Base-by-base conservation (phyloP, 306 rosid genomes). In the Alnus glutinosa region DNA sequence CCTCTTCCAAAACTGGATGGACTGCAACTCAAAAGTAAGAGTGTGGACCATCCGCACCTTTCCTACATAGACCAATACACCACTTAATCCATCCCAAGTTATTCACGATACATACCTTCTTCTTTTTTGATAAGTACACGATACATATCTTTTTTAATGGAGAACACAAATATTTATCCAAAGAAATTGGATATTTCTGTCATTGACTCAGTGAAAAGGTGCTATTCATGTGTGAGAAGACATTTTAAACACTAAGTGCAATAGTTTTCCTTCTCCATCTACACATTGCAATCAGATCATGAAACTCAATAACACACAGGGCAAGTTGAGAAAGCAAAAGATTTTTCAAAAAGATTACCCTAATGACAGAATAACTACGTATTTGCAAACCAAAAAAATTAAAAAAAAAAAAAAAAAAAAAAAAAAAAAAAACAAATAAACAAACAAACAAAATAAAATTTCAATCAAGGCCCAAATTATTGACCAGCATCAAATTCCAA, bases 51-150 rank as follows among this genome's bases (percentile, higher is more conserved):
- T 50, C 23, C 44, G 51, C 72, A 67, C 49, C 72, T 42, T 42
- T 67, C 42, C 72, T 67, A 42, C 28, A 42, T 51, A 67, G 49
- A 42, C 72, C 47, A n/a, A 32, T 67, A 67, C 49, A 55, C 32
- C 30, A 52, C 18, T 57, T 30, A 49, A 55, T 15, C 39, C 71
- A 42, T 42, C 44, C 55, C 74, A 34, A 30, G 54, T 55, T 73
- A 76, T 51, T 82, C 75, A 49, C 37, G 18, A 42, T 42, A 71
- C 36, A 48, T 13, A 34, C 28, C 28, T 23, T 23, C 28, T 23
- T 23, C 28, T 23, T 23, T 23, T 23, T 23, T 23, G 28, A 23
- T 23, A 23, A 23, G 28, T 23, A 23, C 75, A 48, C 37, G 18
- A 39, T 39, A 71, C 34, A 48, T 14, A 34, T 61, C 10, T n/a